Base-by-base conservation (phyloP, 1,284 basidiomycete genomes). In the Pseudozyma flocculosa region DNA sequence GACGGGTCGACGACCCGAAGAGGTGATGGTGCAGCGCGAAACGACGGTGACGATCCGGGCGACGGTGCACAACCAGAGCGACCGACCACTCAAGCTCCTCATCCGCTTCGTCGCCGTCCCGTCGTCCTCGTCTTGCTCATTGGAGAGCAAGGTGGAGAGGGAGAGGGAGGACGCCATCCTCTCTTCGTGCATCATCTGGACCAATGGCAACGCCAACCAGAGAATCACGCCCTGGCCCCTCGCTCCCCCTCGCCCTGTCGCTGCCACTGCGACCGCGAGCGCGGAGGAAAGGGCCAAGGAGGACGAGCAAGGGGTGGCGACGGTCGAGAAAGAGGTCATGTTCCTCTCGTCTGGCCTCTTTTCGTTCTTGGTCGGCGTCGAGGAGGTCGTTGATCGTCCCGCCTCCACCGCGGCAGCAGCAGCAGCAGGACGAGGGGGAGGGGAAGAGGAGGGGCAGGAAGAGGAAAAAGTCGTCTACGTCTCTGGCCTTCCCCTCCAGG, bases 91-190 rank as follows among this genome's bases (percentile, higher is more conserved):
- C 26, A 32, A 54, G 0, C 60, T 65, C 13, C 32, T 60, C 29
- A 50, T 62, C 13, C 50, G 65, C 0, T 50, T 72, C 13, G 57
- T 68, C 1, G 53, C 67, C 5, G 48, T 52, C 10, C 26, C 53
- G 1, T 45, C 48, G 9, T 32, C 30, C 26, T 29, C 26, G 26
- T 45, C 48, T 9, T 32, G 21, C 26, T 29, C 26, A 11, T 11
- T 29, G 26, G 26, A 29, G 5, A 11, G 26, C 5, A 29, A 29
- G 26, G 11, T 7, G 7, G 7, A 29, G 26, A 29, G 7, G 26
- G 26, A 29, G 26, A 29, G 26, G 26, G 26, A 29, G 7, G 26
- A 5, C 26, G 4, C 22, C 43, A 17, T n/a, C 19, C 39, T 40
- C 10, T 21, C 18, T 18, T 30, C 30, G 3, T 32, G 53, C 3